Evolutionary conservation across 441 rosid species (phyloP).

Genomic region (Pelargonium citronellum): DNA sequence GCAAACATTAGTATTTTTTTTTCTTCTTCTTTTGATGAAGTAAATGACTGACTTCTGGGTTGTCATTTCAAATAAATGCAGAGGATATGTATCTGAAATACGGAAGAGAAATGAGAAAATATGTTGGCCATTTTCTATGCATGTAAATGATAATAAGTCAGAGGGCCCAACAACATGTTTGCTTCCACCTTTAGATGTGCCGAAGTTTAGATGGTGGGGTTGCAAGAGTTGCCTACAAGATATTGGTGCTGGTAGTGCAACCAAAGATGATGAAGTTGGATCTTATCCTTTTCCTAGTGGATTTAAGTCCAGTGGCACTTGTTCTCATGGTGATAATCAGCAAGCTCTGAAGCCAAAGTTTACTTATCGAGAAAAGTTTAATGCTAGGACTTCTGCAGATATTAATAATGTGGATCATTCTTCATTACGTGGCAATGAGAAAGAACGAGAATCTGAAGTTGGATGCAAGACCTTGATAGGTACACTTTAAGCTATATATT

Average conservation of each 20-base stretch:
- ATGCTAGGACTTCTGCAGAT: constrained; percentile 28
- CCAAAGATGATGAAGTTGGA: constrained; percentile 25
- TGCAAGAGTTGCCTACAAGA: constrained; percentile 53
- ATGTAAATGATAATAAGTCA: constrained; percentile 26
- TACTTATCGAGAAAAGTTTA: constrained; percentile 26
- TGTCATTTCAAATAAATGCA: constrained; percentile 30
- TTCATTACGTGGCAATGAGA: constrained; percentile 27
- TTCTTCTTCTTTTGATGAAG: no score
- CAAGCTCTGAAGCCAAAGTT: constrained; percentile 25
- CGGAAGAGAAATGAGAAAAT: constrained; percentile 51
- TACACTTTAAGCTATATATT: constrained; percentile 28
- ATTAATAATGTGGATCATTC: constrained; percentile 21
- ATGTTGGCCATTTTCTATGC: constrained; percentile 72
- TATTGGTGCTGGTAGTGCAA: constrained; percentile 25
- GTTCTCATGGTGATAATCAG: constrained; percentile 32
- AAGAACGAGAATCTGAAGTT: constrained; percentile 27
- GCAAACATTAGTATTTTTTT: no score
- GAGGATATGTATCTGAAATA: constrained; percentile 69
- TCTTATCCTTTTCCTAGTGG: constrained; percentile 21
- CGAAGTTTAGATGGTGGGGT: constrained; percentile 64
- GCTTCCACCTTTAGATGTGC: constrained; percentile 61
- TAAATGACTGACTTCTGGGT: not conserved
- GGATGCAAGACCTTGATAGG: constrained; percentile 28
- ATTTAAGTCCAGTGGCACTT: constrained; percentile 29
- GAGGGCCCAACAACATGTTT: constrained; percentile 29